A percentile compares a stretch with the other conserved stretches of the same genome.
Conservation (phyloP, 805 yeast species). For the Zygosaccharomyces kombuchaensis region DNA sequence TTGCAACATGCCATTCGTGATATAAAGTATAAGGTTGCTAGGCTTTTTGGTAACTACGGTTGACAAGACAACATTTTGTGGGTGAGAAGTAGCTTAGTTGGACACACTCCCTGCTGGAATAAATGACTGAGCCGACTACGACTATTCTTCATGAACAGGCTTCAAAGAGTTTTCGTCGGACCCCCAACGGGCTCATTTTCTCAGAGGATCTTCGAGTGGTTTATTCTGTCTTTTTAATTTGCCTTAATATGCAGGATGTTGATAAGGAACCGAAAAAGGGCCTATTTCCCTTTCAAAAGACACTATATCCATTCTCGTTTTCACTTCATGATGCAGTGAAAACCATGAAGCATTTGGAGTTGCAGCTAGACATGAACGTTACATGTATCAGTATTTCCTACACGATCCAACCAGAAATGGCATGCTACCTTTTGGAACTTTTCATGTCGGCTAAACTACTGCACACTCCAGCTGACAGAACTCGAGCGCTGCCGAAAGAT, state of each 20-base stretch:
- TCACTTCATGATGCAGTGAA: constrained; percentile 46
- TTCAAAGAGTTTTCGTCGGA: constrained; percentile 43
- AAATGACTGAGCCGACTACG: not conserved
- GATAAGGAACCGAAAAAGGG: constrained; percentile 25
- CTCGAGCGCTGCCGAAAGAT: constrained; percentile 45
- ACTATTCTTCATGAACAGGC: constrained; percentile 39
- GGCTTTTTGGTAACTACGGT: not conserved
- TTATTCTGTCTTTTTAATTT: constrained; percentile 48
- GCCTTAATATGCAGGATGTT: constrained; percentile 38
- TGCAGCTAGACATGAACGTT: constrained; percentile 45
- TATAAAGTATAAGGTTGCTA: constrained; percentile 1
- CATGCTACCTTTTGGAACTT: constrained; percentile 41
- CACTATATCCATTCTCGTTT: constrained; percentile 49
- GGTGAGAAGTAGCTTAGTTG: not conserved
- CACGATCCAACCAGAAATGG: constrained; percentile 48
- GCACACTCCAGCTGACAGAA: constrained; percentile 74
- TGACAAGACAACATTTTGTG: not conserved
- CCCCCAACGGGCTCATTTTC: constrained; percentile 51
- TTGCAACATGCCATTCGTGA: constrained; percentile 1
- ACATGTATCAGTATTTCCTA: constrained; percentile 55
- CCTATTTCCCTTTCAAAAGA: constrained; percentile 31
- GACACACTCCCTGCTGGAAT: not conserved
- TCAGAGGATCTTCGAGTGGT: constrained; percentile 57
- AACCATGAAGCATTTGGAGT: constrained; percentile 45
- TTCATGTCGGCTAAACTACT: constrained; percentile 61